Evolutionary conservation across 352 stramenopile genomes (phyloP), one percentile per base, ranked within the genome.

Genomic region (Globisporangium alternatum): DNA sequence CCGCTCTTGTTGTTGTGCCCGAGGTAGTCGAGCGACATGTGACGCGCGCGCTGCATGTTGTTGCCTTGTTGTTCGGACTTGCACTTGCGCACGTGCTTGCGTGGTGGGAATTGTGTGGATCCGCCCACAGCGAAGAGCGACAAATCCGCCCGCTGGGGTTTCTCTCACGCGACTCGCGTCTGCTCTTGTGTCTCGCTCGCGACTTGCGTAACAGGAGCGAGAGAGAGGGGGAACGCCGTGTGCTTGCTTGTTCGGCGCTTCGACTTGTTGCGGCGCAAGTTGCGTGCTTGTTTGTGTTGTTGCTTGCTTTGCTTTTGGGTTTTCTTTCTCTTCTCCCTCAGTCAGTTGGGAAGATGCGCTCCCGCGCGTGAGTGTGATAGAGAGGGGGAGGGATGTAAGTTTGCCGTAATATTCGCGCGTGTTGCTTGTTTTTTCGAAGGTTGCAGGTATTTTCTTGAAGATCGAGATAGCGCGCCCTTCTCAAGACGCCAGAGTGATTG

Each of bases 11-110:
- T 37, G 41, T 30, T 64, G 62, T 58, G 68, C 51, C 76, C 62
- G 7, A 81, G 52, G 59, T 79, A 81, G 52, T 88, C 79, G 43
- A 88, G 75, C 67, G 77, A 86, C 64, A 76, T 77, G 74, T 88
- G 79, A n/a, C 78, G 77, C 47, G 77, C 78, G 49, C 78, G 78
- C 51, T 88, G 75, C 78, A 88, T 86, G 37, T 9, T 53, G 28
- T 10, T 44, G 30, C 0, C 31, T 25, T 43, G 19, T 48, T 17
- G 10, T 22, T 7, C 5, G 13, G 43, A 7, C 41, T 48, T 48
- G 43, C 22, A 17, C 48, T 12, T 52, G 55, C 47, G 35, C 30
- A 28, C 17, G 43, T 6, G 30, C 22, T 28, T 37, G 48, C 6
- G 30, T 65, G 35, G 21, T 56, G 28, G 10, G 33, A 9, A 10